phyloP scores from a whole-genome alignment of 2,329 filamentous ascomycete genomes.

The Seiridium cupressi region DNA sequence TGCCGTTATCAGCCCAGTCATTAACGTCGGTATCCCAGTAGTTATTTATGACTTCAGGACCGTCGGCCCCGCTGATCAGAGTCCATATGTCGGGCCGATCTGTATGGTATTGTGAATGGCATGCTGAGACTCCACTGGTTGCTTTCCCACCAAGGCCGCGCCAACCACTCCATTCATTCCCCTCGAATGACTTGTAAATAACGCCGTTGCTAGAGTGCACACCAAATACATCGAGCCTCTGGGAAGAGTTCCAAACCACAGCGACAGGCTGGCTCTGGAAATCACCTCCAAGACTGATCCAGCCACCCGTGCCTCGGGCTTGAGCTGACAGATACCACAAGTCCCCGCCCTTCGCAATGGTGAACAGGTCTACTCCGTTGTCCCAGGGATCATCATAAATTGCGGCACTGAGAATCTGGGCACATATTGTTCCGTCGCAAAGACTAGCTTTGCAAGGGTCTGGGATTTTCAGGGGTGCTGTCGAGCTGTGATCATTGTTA shows the following conservation, averaged over 20 bases:
- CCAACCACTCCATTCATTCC: neutral
- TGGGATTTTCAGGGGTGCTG: neutral
- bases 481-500: neutral
- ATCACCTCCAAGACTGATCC: neutral
- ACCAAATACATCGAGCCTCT: neutral
- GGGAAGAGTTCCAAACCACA: neutral
- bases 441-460: neutral
- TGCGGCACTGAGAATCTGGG: neutral
- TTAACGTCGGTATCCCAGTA: neutral
- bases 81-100: neutral
- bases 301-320: neutral
- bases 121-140: neutral
- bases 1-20: neutral
- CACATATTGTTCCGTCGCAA: neutral
- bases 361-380: neutral
- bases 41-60: neutral
- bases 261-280: neutral
- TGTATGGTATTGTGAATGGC: neutral
- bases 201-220: neutral
- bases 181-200: neutral
- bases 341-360: neutral
- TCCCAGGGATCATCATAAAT: neutral
- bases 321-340: neutral
- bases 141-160: neutral
- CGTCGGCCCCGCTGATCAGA: neutral